These are phyloP conservation scores for Globisporangium nagaii DNA, from an alignment of 352 stramenopile genomes.

Conservation along the genomic window DNA sequence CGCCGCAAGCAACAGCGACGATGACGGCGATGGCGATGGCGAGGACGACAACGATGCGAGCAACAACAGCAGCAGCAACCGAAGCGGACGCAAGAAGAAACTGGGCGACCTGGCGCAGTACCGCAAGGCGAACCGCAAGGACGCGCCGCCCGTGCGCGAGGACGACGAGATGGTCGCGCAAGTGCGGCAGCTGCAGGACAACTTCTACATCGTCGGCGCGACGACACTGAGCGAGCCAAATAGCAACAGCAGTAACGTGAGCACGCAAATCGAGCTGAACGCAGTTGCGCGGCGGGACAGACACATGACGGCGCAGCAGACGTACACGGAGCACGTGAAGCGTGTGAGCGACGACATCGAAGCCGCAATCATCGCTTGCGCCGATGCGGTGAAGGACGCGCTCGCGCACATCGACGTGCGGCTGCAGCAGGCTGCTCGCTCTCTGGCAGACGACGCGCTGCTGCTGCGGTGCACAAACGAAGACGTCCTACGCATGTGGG, in stretches of 20 bases:
- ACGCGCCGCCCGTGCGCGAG: constrained; percentile 11
- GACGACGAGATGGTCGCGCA: constrained; percentile 40
- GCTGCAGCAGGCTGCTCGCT: constrained; percentile 14
- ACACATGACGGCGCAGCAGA: constrained; percentile 46
- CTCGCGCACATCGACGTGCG: constrained; percentile 30
- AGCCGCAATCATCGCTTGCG: constrained; percentile 36
- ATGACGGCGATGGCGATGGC: constrained; percentile 5
- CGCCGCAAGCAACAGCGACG: constrained; percentile 11
- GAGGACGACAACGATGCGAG: constrained; percentile 1
- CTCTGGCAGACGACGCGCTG: constrained; percentile 23
- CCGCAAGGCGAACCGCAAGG: constrained; percentile 10
- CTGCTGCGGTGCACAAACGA: constrained; percentile 36
- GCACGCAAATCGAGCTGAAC: constrained; percentile 50
- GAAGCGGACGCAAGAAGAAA: background rate
- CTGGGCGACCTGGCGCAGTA: background rate
- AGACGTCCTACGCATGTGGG: constrained; percentile 36
- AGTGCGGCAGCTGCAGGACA: constrained; percentile 47
- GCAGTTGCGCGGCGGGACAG: constrained; percentile 41
- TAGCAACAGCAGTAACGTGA: constrained; percentile 1
- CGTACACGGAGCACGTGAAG: constrained; percentile 48
- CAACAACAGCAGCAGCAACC: background rate
- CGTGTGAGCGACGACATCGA: constrained; percentile 62
- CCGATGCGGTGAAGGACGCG: constrained; percentile 54
- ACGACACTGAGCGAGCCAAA: too few relatives aligned
- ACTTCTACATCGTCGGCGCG: constrained; percentile 21